Evolutionary conservation across 106 monocot species (phyloP).

Genomic region (Triglochin maritima): DNA sequence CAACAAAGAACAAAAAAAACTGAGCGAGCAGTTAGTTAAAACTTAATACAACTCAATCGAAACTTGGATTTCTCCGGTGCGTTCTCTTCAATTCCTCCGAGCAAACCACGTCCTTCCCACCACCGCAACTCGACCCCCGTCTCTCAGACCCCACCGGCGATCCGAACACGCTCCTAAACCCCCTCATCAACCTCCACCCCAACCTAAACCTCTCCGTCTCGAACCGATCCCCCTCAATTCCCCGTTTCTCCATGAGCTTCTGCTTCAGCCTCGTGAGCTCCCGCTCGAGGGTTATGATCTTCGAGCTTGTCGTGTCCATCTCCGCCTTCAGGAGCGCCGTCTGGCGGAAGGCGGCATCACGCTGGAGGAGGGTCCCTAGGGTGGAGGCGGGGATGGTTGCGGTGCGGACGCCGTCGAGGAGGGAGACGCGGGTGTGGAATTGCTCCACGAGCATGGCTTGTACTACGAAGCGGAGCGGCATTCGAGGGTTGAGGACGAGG

Average conservation of each 20-base stretch:
- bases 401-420: constrained; percentile 13
- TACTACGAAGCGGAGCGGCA: constrained; percentile 81
- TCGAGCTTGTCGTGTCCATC: constrained; percentile 49
- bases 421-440: constrained; percentile 45
- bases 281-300: constrained; percentile 54
- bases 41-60: constrained; percentile 9
- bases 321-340: constrained; percentile 38
- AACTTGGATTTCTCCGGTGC: constrained; percentile 15
- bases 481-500: constrained; percentile 67
- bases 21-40: background rate
- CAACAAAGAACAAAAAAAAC: too few relatives aligned
- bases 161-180: constrained; percentile 51
- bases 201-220: constrained; percentile 17
- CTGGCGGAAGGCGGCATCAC: constrained; percentile 50
- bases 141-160: constrained; percentile 12
- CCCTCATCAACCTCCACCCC: constrained; percentile 40
- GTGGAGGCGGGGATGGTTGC: background rate
- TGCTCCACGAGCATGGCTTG: constrained; percentile 87
- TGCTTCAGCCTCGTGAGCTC: constrained; percentile 45
- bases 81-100: background rate
- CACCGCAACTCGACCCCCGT: constrained; percentile 1
- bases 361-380: constrained; percentile 61
- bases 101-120: constrained; percentile 1
- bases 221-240: constrained; percentile 17
- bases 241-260: constrained; percentile 35